Evolutionary conservation across 2,329 filamentous ascomycete genomes (phyloP).

Genomic region (Penicillium vulpinum): DNA sequence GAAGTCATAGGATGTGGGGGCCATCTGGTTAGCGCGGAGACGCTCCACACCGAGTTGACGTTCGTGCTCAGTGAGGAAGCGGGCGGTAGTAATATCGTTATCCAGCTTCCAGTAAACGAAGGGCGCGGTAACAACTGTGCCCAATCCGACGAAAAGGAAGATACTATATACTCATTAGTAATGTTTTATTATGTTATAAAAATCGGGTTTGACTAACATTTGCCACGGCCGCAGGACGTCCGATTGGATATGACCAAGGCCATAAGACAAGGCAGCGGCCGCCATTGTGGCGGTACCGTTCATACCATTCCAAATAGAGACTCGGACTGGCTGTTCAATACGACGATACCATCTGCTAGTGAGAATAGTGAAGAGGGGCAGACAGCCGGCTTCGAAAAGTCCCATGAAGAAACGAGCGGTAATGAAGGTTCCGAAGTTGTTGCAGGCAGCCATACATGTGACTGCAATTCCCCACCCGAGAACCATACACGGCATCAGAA

Average conservation of each 20-base stretch:
- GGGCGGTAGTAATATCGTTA: background rate
- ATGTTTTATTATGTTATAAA: no score
- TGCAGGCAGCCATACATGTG: background rate
- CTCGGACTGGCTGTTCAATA: background rate
- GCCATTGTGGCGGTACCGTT: background rate
- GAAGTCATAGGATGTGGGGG: background rate
- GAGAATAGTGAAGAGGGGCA: background rate
- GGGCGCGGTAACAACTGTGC: background rate
- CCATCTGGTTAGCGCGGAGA: background rate
- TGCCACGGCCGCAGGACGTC: background rate
- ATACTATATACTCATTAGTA: background rate
- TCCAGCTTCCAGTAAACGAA: background rate
- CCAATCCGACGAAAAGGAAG: background rate
- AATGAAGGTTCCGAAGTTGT: background rate
- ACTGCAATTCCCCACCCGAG: background rate
- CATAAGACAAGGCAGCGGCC: background rate
- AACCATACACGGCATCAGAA: background rate
- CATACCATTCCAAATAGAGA: background rate
- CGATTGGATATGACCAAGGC: background rate
- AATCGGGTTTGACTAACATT: background rate
- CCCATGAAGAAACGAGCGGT: background rate
- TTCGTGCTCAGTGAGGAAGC: background rate
- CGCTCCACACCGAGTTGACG: background rate
- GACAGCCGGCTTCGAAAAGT: background rate
- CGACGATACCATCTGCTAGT: background rate